Evolutionary conservation across 2,329 filamentous ascomycete genomes (phyloP), one percentile per base, ranked within the genome.

Genomic region (Hymenotorrendiella dingleyae): DNA sequence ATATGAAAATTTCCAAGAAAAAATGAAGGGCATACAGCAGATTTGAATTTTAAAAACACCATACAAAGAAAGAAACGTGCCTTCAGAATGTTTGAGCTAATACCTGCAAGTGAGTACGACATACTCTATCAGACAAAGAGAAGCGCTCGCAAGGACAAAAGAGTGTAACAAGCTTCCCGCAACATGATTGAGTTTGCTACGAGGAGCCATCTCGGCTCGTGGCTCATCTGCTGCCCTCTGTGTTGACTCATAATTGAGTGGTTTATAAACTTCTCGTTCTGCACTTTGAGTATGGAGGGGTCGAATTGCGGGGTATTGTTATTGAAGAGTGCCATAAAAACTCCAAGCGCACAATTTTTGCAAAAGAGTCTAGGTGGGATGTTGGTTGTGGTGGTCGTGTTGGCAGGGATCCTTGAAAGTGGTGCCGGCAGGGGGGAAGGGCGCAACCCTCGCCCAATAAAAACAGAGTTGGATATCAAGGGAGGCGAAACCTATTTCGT

Each of bases 401-500:
- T 6, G n/a, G 22, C 22, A 21, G 26, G 39, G 14, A 29, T 24
- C 32, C 8, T n/a, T n/a, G n/a, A n/a, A n/a, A n/a, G 23, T 37
- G 17, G 24, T 36, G 17, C 14, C 41, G 30, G 45, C 19, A 53
- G 50, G 50, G 50, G 48, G 32, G 30, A 24, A 20, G 27, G n/a
- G 29, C 28, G 29, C 40, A 36, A 39, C 30, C 36, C 33, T 24
- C 29, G 16, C 5, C 38, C 12, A 27, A 40, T 33, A 17, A 12
- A 17, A 19, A 24, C 39, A 42, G 33, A 42, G 32, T 36, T 42
- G 32, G 29, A 43, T 35, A 39, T 39, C 24, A 32, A 46, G 39
- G 40, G 43, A 29, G 20, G 35, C 26, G 38, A 40, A 40, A 38
- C 32, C 42, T 48, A 52, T 48, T n/a, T n/a, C n/a, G 50, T 29